Conservation (phyloP, 495 filamentous ascomycete genomes). For the Viridothelium virens region DNA sequence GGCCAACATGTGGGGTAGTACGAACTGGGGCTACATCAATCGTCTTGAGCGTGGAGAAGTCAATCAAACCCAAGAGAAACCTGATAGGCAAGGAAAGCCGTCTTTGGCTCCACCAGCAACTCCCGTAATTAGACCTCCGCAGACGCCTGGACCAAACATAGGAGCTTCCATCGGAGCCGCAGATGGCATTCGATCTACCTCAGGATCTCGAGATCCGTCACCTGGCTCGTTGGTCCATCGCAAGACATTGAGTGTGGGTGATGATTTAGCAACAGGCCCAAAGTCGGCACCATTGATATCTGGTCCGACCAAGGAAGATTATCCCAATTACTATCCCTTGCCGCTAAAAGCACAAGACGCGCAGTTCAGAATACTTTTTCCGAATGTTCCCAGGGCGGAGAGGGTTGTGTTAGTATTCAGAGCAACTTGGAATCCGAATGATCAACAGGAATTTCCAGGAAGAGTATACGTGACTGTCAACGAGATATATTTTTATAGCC, state of each 20-base stretch:
- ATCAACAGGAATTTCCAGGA: conserved; percentile 75
- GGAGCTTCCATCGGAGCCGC: neutral
- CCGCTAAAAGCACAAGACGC: conserved; percentile 81
- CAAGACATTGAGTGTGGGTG: conserved; percentile 73
- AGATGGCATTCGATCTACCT: neutral
- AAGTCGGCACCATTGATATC: conserved; percentile 25
- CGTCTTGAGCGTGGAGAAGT: conserved; percentile 48
- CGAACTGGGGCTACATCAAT: conserved; percentile 72
- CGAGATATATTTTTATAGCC: conserved; percentile 90
- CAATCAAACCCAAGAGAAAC: conserved; percentile 8
- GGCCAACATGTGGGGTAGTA: conserved; percentile 88
- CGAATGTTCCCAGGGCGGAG: conserved; percentile 62
- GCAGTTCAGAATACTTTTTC: conserved; percentile 88
- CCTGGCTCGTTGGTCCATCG: conserved; percentile 44
- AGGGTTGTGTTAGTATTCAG: conserved; percentile 73
- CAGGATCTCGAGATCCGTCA: conserved; percentile 5
- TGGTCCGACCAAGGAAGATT: conserved; percentile 42
- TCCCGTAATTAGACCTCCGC: neutral
- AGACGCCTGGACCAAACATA: neutral
- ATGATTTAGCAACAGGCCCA: conserved; percentile 37
- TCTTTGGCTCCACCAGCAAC: conserved; percentile 6
- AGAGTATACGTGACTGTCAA: conserved; percentile 79
- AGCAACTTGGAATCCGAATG: conserved; percentile 66
- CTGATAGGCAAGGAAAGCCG: conserved; percentile 28
- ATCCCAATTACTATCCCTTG: conserved; percentile 74